Evolutionary conservation across 2,329 filamentous ascomycete genomes (phyloP).

Genomic region (Diaporthe batatas): DNA sequence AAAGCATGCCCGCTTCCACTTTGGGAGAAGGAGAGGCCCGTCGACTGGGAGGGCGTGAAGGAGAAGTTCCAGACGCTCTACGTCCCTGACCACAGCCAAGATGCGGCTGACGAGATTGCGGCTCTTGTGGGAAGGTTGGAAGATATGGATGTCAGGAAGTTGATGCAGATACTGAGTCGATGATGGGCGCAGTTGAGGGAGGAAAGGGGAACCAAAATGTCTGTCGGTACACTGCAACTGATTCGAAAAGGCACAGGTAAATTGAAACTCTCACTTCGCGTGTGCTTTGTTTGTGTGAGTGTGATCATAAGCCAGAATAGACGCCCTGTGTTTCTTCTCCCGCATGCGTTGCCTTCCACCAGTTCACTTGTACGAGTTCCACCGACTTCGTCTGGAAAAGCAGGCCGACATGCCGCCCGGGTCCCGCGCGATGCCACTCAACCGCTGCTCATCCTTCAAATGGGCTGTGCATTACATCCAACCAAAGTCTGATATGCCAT

Average conservation of each 20-base stretch:
- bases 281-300: background rate
- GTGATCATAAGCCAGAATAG: background rate
- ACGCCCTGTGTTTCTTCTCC: background rate
- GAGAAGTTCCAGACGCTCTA: constrained; percentile 5
- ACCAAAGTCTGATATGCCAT: background rate
- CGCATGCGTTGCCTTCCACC: background rate
- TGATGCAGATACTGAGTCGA: constrained; percentile 12
- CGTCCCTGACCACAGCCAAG: background rate
- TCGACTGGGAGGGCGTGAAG: background rate
- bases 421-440: background rate
- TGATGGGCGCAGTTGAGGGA: background rate
- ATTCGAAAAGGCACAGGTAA: no score
- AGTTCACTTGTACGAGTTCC: no score
- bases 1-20: background rate
- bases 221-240: no score
- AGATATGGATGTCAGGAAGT: background rate
- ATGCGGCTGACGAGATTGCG: background rate
- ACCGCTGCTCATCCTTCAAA: background rate
- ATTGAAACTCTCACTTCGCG: background rate
- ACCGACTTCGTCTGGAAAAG: no score
- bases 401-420: no score
- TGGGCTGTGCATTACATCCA: background rate
- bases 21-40: constrained; percentile 4
- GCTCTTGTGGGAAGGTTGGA: background rate
- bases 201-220: background rate